Evolutionary conservation across 345 rosid species (phyloP).

Genomic region (Populus euphratica): DNA sequence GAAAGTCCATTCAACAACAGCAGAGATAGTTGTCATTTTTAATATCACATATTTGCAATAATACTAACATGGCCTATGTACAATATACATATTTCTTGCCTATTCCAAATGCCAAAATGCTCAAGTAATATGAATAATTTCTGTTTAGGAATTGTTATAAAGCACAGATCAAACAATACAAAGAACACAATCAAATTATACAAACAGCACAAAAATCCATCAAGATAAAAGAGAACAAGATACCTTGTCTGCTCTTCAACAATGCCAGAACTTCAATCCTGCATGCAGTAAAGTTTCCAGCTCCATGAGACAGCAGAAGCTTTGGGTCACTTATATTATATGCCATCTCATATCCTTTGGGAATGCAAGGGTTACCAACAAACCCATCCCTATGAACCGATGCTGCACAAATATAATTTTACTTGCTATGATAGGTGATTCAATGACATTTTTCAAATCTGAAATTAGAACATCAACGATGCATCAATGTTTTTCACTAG

Average conservation of each 20-base stretch:
- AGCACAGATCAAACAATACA: neutral
- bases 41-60: neutral
- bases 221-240: neutral
- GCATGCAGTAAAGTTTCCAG: constrained; percentile 48
- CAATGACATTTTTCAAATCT: constrained; percentile 3
- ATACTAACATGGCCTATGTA: neutral
- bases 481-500: neutral
- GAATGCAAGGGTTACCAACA: constrained; percentile 36
- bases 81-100: neutral
- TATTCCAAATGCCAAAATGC: neutral
- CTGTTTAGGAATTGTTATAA: neutral
- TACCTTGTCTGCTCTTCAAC: constrained; percentile 39
- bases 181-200: neutral
- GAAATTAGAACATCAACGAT: neutral
- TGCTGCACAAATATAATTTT: constrained; percentile 19
- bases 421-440: neutral
- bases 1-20: neutral
- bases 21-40: too few relatives aligned
- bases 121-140: neutral
- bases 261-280: constrained; percentile 33
- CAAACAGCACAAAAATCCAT: neutral
- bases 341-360: constrained; percentile 33
- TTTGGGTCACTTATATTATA: constrained; percentile 14
- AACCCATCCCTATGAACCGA: constrained; percentile 11
- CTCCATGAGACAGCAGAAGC: constrained; percentile 21